Percentiles rank a stretch among this genome's conserved stretches.
Conservation (phyloP, 768 basidiomycete species). For the Russula earlei region DNA sequence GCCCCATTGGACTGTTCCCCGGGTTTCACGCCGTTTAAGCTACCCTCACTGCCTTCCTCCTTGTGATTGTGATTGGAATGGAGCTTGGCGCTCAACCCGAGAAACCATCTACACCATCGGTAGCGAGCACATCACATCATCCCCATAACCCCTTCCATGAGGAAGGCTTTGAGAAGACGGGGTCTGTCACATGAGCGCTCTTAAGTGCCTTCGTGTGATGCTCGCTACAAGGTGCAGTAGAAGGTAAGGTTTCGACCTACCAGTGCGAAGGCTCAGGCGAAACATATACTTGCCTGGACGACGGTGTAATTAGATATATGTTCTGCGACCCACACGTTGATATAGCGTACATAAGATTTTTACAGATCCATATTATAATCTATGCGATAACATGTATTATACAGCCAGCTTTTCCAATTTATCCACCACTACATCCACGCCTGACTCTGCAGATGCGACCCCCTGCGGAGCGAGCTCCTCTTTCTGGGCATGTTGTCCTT, state of each 20-base stretch:
- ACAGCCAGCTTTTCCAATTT: slow-evolving; percentile 52
- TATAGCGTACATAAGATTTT: slow-evolving; percentile 14
- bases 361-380: slow-evolving; percentile 14
- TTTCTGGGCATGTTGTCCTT: slow-evolving; percentile 22
- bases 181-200: slow-evolving; percentile 6
- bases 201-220: not conserved
- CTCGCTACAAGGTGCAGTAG: not conserved
- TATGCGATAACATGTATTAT: slow-evolving; percentile 1
- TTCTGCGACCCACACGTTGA: not conserved
- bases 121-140: slow-evolving; percentile 3
- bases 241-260: too few species aligned
- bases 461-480: not conserved
- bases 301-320: not conserved
- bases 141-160: not conserved
- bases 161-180: slow-evolving; percentile 10
- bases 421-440: slow-evolving; percentile 33
- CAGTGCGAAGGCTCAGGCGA: not conserved
- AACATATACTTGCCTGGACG: not conserved
- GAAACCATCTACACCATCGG: slow-evolving; percentile 26
- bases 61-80: slow-evolving; percentile 62
- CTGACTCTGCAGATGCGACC: slow-evolving; percentile 17
- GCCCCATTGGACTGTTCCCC: too few species aligned
- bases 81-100: slow-evolving; percentile 45
- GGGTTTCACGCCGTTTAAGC: slow-evolving; percentile 34
- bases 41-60: slow-evolving; percentile 52